These are phyloP conservation scores for Diplocarpon rosae DNA, from an alignment of 2,329 filamentous ascomycete genomes.

Conservation along the genomic window DNA sequence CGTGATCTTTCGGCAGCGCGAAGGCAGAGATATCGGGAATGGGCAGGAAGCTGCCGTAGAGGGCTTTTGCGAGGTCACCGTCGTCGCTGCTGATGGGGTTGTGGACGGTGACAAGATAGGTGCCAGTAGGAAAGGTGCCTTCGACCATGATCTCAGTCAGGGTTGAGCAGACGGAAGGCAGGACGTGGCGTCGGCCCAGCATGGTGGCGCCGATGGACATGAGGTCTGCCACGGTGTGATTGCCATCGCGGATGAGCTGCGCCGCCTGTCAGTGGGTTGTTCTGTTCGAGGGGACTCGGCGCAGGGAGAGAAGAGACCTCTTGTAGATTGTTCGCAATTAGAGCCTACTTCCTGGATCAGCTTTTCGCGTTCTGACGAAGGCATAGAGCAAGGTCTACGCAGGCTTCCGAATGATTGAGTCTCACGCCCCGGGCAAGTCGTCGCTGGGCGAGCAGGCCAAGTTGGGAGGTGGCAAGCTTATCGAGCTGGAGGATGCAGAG, in stretches of 20 bases:
- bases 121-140: conserved; percentile 82
- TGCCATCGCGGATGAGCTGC: conserved; percentile 87
- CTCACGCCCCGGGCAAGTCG: conserved; percentile 79
- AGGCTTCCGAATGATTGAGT: conserved; percentile 83
- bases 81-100: conserved; percentile 79
- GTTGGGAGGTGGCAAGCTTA: conserved; percentile 87
- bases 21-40: conserved; percentile 61
- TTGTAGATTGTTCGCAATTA: conserved; percentile 82
- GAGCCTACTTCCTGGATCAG: conserved; percentile 38
- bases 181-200: conserved; percentile 85
- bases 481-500: conserved; percentile 53
- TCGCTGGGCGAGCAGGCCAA: conserved; percentile 77
- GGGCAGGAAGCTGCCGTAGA: conserved; percentile 87
- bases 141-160: conserved; percentile 84
- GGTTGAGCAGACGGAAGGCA: conserved; percentile 68
- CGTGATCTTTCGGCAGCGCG: conserved; percentile 49
- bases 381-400: conserved; percentile 37
- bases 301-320: conserved; percentile 41
- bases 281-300: background rate
- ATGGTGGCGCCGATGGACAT: conserved; percentile 87
- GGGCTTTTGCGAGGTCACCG: conserved; percentile 72
- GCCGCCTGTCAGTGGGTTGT: too few relatives aligned
- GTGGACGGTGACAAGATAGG: conserved; percentile 90
- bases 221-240: conserved; percentile 82
- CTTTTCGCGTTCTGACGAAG: background rate